phyloP scores from a whole-genome alignment of 257 asterid species.

The Solanum pinnatisectum region DNA sequence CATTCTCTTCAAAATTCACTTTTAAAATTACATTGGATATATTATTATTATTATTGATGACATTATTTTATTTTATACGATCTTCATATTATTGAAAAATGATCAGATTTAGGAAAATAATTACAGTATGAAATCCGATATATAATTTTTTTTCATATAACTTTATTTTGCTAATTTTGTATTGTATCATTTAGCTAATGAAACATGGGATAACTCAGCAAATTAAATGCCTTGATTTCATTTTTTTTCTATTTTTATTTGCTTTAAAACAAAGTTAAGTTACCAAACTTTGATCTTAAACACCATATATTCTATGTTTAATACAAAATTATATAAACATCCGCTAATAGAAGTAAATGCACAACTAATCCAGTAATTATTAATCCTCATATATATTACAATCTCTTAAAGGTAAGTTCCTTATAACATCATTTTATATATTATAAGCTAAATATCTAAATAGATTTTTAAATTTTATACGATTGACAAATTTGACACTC shows the following conservation, averaged over 20 bases:
- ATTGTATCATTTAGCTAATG: neutral
- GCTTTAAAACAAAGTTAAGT: neutral
- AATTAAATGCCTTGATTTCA: neutral
- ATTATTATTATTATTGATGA: neutral
- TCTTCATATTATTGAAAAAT: neutral
- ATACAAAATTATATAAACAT: neutral
- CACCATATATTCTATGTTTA: neutral
- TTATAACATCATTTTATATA: no score
- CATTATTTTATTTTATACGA: no score
- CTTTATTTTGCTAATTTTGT: neutral
- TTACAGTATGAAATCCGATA: neutral
- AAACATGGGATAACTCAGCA: neutral
- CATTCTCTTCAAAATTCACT: neutral
- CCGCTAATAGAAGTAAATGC: neutral
- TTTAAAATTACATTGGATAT: neutral
- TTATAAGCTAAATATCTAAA: no score
- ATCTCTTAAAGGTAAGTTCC: neutral
- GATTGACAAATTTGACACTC: accelerated
- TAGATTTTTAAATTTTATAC: no score
- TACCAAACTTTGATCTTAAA: neutral
- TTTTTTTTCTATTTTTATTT: neutral
- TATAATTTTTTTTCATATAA: neutral
- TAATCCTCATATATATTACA: neutral
- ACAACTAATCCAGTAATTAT: neutral
- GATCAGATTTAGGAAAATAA: neutral